phyloP scores from a whole-genome alignment of 148 eudicot genomes.

The Beta vulgaris region DNA sequence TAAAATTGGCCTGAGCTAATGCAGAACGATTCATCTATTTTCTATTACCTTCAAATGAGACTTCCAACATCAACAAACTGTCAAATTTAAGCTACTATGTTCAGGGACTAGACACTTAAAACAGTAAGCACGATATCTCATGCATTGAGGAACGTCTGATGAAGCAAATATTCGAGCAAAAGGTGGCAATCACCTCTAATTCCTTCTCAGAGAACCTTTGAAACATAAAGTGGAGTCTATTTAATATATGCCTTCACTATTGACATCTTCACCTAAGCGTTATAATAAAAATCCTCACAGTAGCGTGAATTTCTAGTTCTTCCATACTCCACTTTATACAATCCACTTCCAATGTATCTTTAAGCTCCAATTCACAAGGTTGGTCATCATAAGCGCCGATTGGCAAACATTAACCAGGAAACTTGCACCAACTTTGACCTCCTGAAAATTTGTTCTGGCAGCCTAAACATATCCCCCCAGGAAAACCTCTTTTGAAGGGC shows the following conservation, averaged over 20 bases:
- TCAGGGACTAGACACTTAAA: too few species aligned
- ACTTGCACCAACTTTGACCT: too few species aligned
- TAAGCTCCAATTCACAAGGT: conserved; percentile 40
- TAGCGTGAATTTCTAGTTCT: conserved; percentile 19
- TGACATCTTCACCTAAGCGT: conserved; percentile 76
- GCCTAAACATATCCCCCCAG: background rate
- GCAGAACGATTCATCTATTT: too few species aligned
- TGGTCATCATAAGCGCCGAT: background rate
- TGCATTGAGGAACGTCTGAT: too few species aligned
- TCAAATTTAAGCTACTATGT: too few species aligned
- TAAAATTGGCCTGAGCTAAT: too few species aligned
- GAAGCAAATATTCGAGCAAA: background rate
- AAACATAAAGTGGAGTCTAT: conserved; percentile 90
- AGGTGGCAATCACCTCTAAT: conserved; percentile 50
- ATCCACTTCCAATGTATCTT: conserved; percentile 37
- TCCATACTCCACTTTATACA: conserved; percentile 34
- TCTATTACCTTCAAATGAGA: too few species aligned
- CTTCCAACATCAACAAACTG: too few species aligned
- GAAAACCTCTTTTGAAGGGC: conserved; percentile 14
- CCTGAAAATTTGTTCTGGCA: too few species aligned
- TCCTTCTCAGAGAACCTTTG: conserved; percentile 65
- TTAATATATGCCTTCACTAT: conserved; percentile 67
- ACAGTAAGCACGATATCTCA: too few species aligned
- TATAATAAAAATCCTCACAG: conserved; percentile 67
- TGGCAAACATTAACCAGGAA: too few species aligned